Evolutionary conservation across 345 rosid genomes (phyloP), one percentile per base, ranked within the genome.

Genomic region (Eucalyptus cloeziana): DNA sequence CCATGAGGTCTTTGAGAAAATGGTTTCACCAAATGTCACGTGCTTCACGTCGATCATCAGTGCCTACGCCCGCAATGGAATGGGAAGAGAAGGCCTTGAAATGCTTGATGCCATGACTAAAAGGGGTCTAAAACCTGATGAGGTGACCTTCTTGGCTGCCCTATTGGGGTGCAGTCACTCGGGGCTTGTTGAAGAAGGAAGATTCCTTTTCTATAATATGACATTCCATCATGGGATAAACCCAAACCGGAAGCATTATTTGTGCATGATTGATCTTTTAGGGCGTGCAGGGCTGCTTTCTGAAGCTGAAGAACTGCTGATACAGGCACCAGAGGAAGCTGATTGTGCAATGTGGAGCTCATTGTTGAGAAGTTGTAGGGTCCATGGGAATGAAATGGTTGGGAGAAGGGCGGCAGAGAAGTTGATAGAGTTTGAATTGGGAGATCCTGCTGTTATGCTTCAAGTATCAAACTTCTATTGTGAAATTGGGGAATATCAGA

Each of bases 331-430:
- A 10, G 94, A 90, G 81, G 91, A 89, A 90, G 94, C 91, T 62
- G 94, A 94, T 90, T 92, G 93, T 92, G 92, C 93, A 19, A 94
- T 94, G 91, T 97, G 97, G 97, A 94, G 95, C 91, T 97, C 99
- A 7, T 92, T 97, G 90, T 91, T 96, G 89, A 93, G 93, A 87
- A 95, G 97, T 92, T 96, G 99, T 89, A 91, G 95, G 92, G 86
- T 94, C 86, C 94, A 96, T 85, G 89, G 91, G 90, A 93, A 96
- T 69, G 96, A 95, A 91, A 87, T 47, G 49, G 89, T 95, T 33
- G 97, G 98, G 88, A 96, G 94, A 93, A 94, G 94, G 92, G 96
- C 92, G 25, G 98, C 97, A 24, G 92, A 92, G 31, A 89, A 89
- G 85, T 94, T 96, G 91, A 91, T 94, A 93, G 92, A 92, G 89